Percentiles rank a stretch among this genome's conserved stretches.
These are phyloP conservation scores for Prunella vulgaris DNA, from an alignment of 257 asterid genomes.

Conservation along the genomic window DNA sequence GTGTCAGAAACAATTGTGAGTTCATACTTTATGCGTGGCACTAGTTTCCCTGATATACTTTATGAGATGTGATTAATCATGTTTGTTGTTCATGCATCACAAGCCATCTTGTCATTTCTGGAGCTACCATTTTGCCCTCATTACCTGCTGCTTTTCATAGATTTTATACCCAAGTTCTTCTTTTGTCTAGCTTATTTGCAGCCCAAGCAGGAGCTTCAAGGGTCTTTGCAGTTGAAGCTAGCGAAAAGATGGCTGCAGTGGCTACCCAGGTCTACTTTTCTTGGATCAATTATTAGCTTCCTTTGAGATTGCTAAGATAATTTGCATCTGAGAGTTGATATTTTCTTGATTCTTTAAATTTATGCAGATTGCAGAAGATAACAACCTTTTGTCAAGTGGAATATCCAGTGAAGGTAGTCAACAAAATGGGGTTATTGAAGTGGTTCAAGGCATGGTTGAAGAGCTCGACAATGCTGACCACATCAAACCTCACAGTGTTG, in stretches of 20 bases:
- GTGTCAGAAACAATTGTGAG: background rate
- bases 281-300: constrained; percentile 6
- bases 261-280: constrained; percentile 64
- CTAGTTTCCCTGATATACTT: background rate
- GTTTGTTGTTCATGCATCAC: constrained; percentile 5
- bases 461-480: constrained; percentile 44
- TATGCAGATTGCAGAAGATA: constrained; percentile 79
- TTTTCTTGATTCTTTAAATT: constrained; percentile 6
- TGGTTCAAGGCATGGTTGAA: constrained; percentile 88
- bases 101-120: background rate
- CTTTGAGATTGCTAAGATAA: background rate
- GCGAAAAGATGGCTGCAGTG: constrained; percentile 86
- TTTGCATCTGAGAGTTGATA: constrained; percentile 10
- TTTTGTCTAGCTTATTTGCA: constrained; percentile 74
- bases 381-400: constrained; percentile 40
- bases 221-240: constrained; percentile 89
- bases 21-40: background rate
- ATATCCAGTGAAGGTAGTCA: constrained; percentile 22
- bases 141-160: background rate
- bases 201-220: constrained; percentile 91
- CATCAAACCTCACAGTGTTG: constrained; percentile 64
- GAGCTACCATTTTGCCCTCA: background rate
- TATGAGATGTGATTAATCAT: background rate
- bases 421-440: constrained; percentile 52
- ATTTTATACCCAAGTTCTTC: constrained; percentile 19